These are phyloP conservation scores for Lachancea quebecensis DNA, from an alignment of 805 yeast genomes.

Conservation along the genomic window DNA sequence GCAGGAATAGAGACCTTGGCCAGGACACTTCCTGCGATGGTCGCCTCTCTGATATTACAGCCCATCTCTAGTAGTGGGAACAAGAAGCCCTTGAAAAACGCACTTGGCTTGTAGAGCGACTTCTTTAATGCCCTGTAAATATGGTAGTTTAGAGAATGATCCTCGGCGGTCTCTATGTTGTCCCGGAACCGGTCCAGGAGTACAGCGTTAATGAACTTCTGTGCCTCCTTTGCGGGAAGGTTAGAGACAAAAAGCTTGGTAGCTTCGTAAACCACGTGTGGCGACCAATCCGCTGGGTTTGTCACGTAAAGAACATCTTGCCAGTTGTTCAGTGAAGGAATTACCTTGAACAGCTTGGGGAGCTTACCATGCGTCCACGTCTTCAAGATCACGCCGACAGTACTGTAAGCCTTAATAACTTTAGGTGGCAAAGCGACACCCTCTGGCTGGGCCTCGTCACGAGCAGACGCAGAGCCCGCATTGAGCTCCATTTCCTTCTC, in stretches of 20 bases:
- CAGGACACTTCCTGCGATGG: slow-evolving; percentile 87
- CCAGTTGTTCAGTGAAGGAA: slow-evolving; percentile 93
- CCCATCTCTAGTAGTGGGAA: slow-evolving; percentile 86
- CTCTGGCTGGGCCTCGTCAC: slow-evolving; percentile 37
- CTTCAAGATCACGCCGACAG: slow-evolving; percentile 79
- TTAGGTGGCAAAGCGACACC: slow-evolving; percentile 90
- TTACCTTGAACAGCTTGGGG: slow-evolving; percentile 92
- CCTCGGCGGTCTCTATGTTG: slow-evolving; percentile 65
- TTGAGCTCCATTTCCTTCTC: slow-evolving; percentile 49
- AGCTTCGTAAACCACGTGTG: slow-evolving; percentile 91
- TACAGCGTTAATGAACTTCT: slow-evolving; percentile 64
- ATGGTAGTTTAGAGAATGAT: slow-evolving; percentile 82
- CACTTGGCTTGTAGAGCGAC: slow-evolving; percentile 92
- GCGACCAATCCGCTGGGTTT: slow-evolving; percentile 89
- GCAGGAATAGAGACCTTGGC: slow-evolving; percentile 89
- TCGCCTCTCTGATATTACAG: slow-evolving; percentile 88
- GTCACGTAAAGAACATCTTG: slow-evolving; percentile 90
- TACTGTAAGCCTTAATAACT: slow-evolving; percentile 89
- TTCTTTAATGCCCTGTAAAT: slow-evolving; percentile 87
- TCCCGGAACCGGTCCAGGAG: slow-evolving; percentile 65
- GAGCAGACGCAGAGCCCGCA: slow-evolving; percentile 10
- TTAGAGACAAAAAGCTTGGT: slow-evolving; percentile 90
- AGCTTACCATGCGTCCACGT: slow-evolving; percentile 93
- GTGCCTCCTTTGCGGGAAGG: slow-evolving; percentile 80
- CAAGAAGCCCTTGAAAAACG: slow-evolving; percentile 92